phyloP scores from a whole-genome alignment of 129 eudicot genomes.

The Arctium minus region DNA sequence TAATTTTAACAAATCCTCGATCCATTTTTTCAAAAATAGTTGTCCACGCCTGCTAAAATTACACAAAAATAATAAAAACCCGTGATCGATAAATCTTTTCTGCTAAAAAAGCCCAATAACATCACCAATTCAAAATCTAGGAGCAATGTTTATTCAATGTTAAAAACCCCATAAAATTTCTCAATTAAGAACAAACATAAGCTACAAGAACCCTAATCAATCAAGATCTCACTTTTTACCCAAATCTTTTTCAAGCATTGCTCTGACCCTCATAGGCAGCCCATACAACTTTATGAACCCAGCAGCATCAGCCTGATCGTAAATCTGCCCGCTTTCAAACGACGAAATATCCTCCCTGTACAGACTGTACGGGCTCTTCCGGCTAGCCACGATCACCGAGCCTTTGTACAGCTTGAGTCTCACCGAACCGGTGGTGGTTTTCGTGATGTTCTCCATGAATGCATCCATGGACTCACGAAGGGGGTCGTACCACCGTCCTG shows the following conservation, averaged over 20 bases:
- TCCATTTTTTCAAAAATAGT: too few relatives aligned
- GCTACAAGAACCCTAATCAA: background rate
- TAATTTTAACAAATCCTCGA: too few relatives aligned
- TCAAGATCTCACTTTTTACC: conserved; percentile 6
- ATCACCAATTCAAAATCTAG: background rate
- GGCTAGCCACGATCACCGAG: conserved; percentile 66
- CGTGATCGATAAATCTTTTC: too few relatives aligned
- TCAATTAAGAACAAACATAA: conserved; percentile 1
- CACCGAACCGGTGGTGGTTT: conserved; percentile 87
- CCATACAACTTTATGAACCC: conserved; percentile 87
- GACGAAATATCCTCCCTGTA: conserved; percentile 91
- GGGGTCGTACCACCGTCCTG: conserved; percentile 97
- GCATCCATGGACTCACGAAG: conserved; percentile 90
- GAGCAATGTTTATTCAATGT: conserved; percentile 12
- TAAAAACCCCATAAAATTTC: background rate
- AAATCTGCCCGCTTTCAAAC: conserved; percentile 88
- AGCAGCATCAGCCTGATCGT: conserved; percentile 98
- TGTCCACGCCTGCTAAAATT: too few relatives aligned
- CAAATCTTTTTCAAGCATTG: conserved; percentile 89
- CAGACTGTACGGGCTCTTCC: conserved; percentile 76
- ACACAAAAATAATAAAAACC: too few relatives aligned
- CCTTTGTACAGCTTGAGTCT: conserved; percentile 85
- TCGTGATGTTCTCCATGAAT: conserved; percentile 78
- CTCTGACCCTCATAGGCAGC: conserved; percentile 86
- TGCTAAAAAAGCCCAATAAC: background rate